Evolutionary conservation across 352 stramenopile species (phyloP).

Genomic region (Phytopythium delawarense): DNA sequence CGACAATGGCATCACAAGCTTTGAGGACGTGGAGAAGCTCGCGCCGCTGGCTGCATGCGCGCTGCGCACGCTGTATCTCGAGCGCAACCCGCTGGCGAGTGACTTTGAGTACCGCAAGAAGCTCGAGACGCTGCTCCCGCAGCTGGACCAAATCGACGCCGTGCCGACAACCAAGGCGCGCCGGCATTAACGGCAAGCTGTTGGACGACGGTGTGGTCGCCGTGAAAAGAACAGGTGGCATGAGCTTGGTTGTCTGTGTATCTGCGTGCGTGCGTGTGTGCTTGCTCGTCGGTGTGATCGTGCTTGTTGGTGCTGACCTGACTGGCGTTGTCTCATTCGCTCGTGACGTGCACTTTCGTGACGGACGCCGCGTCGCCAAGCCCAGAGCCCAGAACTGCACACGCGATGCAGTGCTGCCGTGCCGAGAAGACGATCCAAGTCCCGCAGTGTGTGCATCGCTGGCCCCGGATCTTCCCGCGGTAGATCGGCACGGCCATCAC

Average conservation of each 20-base stretch:
- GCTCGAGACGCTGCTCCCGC: slow-evolving; percentile 84
- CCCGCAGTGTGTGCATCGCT: slow-evolving; percentile 61
- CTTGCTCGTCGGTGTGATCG: background rate
- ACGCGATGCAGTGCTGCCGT: slow-evolving; percentile 42
- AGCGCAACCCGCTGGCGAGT: slow-evolving; percentile 92
- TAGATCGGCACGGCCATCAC: slow-evolving; percentile 47
- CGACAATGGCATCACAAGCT: slow-evolving; percentile 60
- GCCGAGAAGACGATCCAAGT: slow-evolving; percentile 57
- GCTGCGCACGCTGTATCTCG: slow-evolving; percentile 93
- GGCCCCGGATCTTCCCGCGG: slow-evolving; percentile 35
- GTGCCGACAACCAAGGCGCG: slow-evolving; percentile 59
- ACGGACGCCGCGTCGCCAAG: slow-evolving; percentile 29
- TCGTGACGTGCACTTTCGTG: slow-evolving; percentile 49
- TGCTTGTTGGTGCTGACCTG: background rate
- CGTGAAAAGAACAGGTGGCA: background rate
- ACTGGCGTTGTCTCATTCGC: slow-evolving; percentile 20
- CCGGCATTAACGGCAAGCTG: slow-evolving; percentile 6
- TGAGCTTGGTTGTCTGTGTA: background rate
- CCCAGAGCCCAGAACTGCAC: slow-evolving; percentile 53
- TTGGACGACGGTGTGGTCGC: background rate
- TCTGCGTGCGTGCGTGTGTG: background rate
- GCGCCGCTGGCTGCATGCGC: slow-evolving; percentile 47
- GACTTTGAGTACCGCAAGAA: slow-evolving; percentile 96
- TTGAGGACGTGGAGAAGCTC: slow-evolving; percentile 69
- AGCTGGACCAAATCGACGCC: slow-evolving; percentile 95